Percentiles rank a stretch among this genome's conserved stretches.
Evolutionary conservation across 2,329 filamentous ascomycete genomes (phyloP).

Genomic region (Hyphodiscus sp.): DNA sequence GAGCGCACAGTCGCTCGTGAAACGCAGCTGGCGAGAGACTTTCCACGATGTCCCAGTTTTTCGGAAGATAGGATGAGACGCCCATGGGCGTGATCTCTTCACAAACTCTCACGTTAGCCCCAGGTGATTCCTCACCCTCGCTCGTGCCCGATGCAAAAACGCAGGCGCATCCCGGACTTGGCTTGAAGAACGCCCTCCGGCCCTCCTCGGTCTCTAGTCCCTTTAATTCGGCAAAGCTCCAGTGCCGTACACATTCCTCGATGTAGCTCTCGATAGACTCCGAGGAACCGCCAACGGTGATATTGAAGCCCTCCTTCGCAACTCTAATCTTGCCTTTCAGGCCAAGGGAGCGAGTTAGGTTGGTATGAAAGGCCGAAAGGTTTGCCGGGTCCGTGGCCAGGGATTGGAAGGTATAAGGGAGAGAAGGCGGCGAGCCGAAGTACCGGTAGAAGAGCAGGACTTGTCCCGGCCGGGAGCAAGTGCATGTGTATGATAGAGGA

Average conservation of each 20-base stretch:
- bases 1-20: constrained; percentile 20
- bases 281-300: constrained; percentile 27
- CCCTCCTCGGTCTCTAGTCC: constrained; percentile 4
- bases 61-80: constrained; percentile 26
- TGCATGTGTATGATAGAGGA: constrained; percentile 28
- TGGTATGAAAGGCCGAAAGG: constrained; percentile 22
- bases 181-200: constrained; percentile 25
- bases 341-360: constrained; percentile 9
- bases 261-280: constrained; percentile 23
- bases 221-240: constrained; percentile 25
- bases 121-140: constrained; percentile 2
- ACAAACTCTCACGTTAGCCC: constrained; percentile 19
- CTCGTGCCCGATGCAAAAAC: constrained; percentile 16
- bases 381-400: constrained; percentile 8
- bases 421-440: constrained; percentile 20
- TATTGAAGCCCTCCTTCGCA: constrained; percentile 29
- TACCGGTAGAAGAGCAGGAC: constrained; percentile 32
- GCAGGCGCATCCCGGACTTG: constrained; percentile 24
- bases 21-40: constrained; percentile 24
- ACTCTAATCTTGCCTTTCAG: constrained; percentile 28
- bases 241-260: constrained; percentile 22
- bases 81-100: constrained; percentile 30
- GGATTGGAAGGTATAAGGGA: constrained; percentile 9
- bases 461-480: constrained; percentile 25
- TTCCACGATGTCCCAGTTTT: constrained; percentile 24